phyloP scores from a whole-genome alignment of 306 rosid genomes.

The Ormosia semicastrata region DNA sequence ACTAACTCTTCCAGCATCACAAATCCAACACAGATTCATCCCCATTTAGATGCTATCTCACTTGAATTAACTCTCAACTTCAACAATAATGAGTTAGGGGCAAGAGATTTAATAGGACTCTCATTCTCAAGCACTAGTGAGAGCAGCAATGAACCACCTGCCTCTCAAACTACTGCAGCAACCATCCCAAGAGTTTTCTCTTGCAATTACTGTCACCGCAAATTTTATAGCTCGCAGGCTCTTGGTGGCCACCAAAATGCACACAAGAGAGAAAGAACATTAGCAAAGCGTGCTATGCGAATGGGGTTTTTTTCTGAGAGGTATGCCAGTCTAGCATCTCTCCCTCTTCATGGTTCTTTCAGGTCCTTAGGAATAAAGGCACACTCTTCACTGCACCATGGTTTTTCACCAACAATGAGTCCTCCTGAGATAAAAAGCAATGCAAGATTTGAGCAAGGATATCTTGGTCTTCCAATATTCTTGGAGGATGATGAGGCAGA shows the following conservation, averaged over 20 bases:
- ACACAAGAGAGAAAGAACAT: constrained; percentile 79
- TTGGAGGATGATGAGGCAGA: constrained; percentile 70
- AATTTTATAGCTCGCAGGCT: constrained; percentile 90
- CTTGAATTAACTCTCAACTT: constrained; percentile 77
- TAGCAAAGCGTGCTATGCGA: constrained; percentile 83
- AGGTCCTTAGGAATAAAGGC: constrained; percentile 79
- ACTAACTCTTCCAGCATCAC: constrained; percentile 38
- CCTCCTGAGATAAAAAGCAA: constrained; percentile 50
- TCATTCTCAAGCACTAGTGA: constrained; percentile 84
- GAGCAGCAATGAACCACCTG: constrained; percentile 76
- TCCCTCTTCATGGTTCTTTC: constrained; percentile 77
- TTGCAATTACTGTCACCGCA: constrained; percentile 89
- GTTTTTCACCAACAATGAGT: constrained; percentile 44
- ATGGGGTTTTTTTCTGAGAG: constrained; percentile 76
- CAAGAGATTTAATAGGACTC: constrained; percentile 53
- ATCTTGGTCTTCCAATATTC: constrained; percentile 58
- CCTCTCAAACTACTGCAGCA: constrained; percentile 45
- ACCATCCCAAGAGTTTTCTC: constrained; percentile 60
- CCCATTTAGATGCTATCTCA: constrained; percentile 35
- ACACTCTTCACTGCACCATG: constrained; percentile 76
- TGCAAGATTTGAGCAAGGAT: constrained; percentile 60
- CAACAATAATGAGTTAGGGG: constrained; percentile 39
- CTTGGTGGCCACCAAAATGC: constrained; percentile 99
- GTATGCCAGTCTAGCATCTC: constrained; percentile 65
- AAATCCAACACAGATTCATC: constrained; percentile 33